phyloP scores from a whole-genome alignment of 257 asterid species.

The Asclepias syriaca region DNA sequence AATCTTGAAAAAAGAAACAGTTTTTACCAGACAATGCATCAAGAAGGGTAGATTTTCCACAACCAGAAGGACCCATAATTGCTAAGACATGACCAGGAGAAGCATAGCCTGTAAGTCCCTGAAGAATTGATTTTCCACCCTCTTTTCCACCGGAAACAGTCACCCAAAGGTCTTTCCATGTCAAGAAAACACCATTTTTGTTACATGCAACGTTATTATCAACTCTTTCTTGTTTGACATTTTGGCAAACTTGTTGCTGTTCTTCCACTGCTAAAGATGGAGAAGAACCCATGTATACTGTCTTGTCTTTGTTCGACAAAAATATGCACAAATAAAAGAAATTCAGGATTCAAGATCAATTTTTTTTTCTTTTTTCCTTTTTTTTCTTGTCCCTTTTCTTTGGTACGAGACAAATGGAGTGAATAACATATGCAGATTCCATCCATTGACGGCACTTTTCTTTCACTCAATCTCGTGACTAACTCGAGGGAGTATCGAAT shows the following conservation, averaged over 20 bases:
- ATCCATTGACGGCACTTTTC: conserved; percentile 12
- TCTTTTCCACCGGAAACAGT: conserved; percentile 14
- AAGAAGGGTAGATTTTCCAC: conserved; percentile 37
- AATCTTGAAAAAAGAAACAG: not conserved
- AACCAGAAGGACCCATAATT: conserved; percentile 37
- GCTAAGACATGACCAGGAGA: conserved; percentile 31
- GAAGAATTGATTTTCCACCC: conserved; percentile 22
- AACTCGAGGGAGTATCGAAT: not conserved
- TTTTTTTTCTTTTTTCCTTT: not conserved
- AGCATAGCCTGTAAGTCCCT: conserved; percentile 30
- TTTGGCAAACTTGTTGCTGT: not conserved
- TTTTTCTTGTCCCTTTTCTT: not conserved
- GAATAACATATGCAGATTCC: not conserved
- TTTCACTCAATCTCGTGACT: conserved; percentile 19
- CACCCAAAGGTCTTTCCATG: conserved; percentile 44
- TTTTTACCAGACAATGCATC: conserved; percentile 37
- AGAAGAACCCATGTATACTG: not conserved
- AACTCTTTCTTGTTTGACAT: not conserved
- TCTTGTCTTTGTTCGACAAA: too few relatives aligned
- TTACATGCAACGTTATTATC: not conserved
- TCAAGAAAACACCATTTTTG: conserved; percentile 14
- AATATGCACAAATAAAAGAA: not conserved
- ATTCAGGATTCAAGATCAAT: not conserved
- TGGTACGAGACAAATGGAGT: not conserved
- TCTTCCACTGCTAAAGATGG: not conserved